These are phyloP conservation scores for Trifolium repens DNA, from an alignment of 306 rosid genomes.

Conservation along the genomic window DNA sequence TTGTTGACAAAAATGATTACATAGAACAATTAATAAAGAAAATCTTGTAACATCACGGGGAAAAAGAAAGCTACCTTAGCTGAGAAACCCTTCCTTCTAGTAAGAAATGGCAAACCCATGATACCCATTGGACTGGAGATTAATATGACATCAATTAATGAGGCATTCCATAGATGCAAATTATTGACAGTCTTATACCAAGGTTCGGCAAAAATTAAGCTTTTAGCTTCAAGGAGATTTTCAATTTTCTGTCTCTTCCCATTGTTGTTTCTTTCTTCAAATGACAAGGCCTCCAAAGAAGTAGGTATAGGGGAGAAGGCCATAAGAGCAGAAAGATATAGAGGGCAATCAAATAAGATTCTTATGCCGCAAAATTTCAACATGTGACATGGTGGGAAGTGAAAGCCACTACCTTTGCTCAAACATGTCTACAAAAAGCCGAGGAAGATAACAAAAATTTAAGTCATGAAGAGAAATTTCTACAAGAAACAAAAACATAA, in stretches of 20 bases:
- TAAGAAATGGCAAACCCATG: slow-evolving; percentile 80
- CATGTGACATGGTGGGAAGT: slow-evolving; percentile 83
- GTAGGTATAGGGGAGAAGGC: slow-evolving; percentile 76
- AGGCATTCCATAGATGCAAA: slow-evolving; percentile 67
- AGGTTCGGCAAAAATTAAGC: slow-evolving; percentile 69
- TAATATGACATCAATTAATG: slow-evolving; percentile 71
- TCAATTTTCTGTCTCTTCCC: slow-evolving; percentile 57
- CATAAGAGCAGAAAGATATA: slow-evolving; percentile 77
- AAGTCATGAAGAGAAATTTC: not conserved
- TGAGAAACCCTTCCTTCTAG: slow-evolving; percentile 72
- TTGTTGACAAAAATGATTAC: slow-evolving; percentile 11
- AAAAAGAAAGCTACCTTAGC: slow-evolving; percentile 63
- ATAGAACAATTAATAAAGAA: slow-evolving; percentile 1
- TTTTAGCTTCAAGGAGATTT: slow-evolving; percentile 53
- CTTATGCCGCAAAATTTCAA: slow-evolving; percentile 70
- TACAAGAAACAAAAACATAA: not conserved
- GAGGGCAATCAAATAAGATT: slow-evolving; percentile 79
- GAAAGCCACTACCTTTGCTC: slow-evolving; percentile 76
- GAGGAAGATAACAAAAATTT: slow-evolving; percentile 4
- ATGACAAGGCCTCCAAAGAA: slow-evolving; percentile 39
- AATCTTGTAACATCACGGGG: slow-evolving; percentile 2
- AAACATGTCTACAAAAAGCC: slow-evolving; percentile 61
- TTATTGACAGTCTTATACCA: slow-evolving; percentile 74
- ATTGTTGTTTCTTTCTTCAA: slow-evolving; percentile 33
- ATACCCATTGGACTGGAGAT: slow-evolving; percentile 89